Base-by-base conservation (phyloP, 1,139 yeast species). In the Spathaspora jeffriesii region DNA sequence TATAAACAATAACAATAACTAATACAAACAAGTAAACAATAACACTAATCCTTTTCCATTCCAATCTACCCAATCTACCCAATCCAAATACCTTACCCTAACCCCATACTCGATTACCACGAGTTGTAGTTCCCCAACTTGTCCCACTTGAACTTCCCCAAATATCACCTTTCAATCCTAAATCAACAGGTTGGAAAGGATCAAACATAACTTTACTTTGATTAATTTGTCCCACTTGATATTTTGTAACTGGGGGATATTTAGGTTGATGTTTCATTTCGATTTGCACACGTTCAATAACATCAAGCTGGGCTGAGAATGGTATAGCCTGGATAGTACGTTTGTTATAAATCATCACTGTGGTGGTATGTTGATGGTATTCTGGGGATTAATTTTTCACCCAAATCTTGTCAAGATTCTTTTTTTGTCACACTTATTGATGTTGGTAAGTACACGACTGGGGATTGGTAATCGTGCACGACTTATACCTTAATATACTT, bases 201-300 rank as follows among this genome's bases (percentile, higher is more conserved):
- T 61, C 65, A 49, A 61, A 62, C 17, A 46, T 17, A 14, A 40
- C 22, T 18, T 25, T 25, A 3, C 11, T 4, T 8, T 14, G 45
- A 11, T 21, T 23, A 18, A 14, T 15, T 20, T 15, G 13, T 25
- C 20, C 15, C 28, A n/a, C n/a, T n/a, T n/a, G n/a, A n/a, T n/a
- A n/a, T n/a, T n/a, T n/a, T n/a, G n/a, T n/a, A n/a, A n/a, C n/a
- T n/a, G n/a, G n/a, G n/a, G n/a, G n/a, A n/a, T n/a, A n/a, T n/a
- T n/a, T n/a, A 7, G 74, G 73, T 51, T 67, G 73, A 52, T 63
- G 59, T 50, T 65, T 68, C 20, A 58, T 56, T 47, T 70, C 76
- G 43, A 67, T 57, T 49, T 62, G 54, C 21, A 63, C 58, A 50
- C 61, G 65, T 42, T 67, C 71, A 43, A 71, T 64, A 38, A 58